Conservation (phyloP, 2,329 filamentous ascomycete genomes). For the Ceratocystis eucalypticola region DNA sequence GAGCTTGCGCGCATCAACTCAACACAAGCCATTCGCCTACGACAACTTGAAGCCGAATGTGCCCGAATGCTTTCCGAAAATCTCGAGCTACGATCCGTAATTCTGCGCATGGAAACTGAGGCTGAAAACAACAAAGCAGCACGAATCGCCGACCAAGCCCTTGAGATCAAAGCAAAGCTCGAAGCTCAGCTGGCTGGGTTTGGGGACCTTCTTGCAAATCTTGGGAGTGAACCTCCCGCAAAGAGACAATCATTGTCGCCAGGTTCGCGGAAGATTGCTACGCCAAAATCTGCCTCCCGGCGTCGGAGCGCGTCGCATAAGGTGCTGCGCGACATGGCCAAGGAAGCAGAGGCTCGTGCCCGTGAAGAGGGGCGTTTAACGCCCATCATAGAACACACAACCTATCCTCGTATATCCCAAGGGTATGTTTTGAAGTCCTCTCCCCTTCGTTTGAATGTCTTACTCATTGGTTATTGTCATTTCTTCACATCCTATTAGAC, state of each 20-base stretch:
- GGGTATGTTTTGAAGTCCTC: conserved; percentile 37
- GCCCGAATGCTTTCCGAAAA: conserved; percentile 68
- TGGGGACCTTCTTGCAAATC: conserved; percentile 48
- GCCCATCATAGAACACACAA: conserved; percentile 56
- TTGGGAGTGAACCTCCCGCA: conserved; percentile 47
- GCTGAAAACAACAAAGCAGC: conserved; percentile 47
- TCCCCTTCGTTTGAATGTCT: background rate
- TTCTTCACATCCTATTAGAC: background rate
- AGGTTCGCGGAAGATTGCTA: conserved; percentile 28
- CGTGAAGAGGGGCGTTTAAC: conserved; percentile 44
- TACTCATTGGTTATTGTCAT: background rate
- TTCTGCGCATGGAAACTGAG: conserved; percentile 55
- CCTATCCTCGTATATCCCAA: conserved; percentile 52
- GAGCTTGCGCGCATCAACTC: conserved; percentile 72
- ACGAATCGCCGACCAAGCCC: conserved; percentile 50
- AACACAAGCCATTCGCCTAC: conserved; percentile 61
- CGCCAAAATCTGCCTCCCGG: conserved; percentile 31
- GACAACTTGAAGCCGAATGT: conserved; percentile 61
- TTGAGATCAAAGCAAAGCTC: conserved; percentile 56
- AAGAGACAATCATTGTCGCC: conserved; percentile 34
- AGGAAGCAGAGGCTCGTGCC: conserved; percentile 39
- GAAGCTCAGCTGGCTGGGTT: conserved; percentile 61
- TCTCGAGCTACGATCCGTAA: conserved; percentile 54
- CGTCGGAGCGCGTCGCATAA: conserved; percentile 40
- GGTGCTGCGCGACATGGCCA: conserved; percentile 42